Base-by-base conservation (phyloP, 2,329 filamentous ascomycete species). In the Colletotrichum sp. region DNA sequence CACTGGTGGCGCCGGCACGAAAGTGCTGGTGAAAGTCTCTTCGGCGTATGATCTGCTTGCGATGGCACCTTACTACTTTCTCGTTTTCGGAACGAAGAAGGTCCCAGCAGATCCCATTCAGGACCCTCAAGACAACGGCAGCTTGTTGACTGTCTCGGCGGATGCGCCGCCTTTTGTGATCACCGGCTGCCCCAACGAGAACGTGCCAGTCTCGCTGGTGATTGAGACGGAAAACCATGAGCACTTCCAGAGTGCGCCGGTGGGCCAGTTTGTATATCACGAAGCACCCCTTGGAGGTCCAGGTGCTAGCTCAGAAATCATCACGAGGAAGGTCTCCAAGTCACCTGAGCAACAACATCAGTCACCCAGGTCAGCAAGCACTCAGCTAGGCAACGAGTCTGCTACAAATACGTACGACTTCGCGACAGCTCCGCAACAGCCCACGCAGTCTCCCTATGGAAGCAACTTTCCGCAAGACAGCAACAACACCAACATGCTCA, bases 41-140 rank as follows among this genome's bases (percentile, higher is more conserved):
- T 93, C 94, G 59, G 90, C 93, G 76, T 95, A 94, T 85, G 94
- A 98, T 81, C 86, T 98, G 76, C 85, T 89, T 77, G 82, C 85
- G 73, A 90, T 93, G 83, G 90, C 88, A 36, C 87, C 90, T 3
- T 88, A 88, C 67, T 92, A 95, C 80, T 93, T 87, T 78, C 85
- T 98, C 71, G 90, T 93, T 63, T 98, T 98, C 84, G 95, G 95
- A n/a, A 89, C 90, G n/a, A 91, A 94, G 80, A 93, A 93, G 83
- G 81, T 83, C n/a, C 88, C 91, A 71, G 93, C 93, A 74, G 90
- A 93, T 72, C 88, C 96, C 28, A 89, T 91, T 61, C 93, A 93
- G 82, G 86, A 86, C 82, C 88, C 85, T 79, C 91, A 87, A 85
- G 90, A 92, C 77, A 85, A 83, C 70, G 86, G 90, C 78, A 90